A percentile compares a stretch with the other conserved stretches of the same genome.
These are phyloP conservation scores for Penicillium pancosmium DNA, from an alignment of 495 filamentous ascomycete species.

Conservation along the genomic window DNA sequence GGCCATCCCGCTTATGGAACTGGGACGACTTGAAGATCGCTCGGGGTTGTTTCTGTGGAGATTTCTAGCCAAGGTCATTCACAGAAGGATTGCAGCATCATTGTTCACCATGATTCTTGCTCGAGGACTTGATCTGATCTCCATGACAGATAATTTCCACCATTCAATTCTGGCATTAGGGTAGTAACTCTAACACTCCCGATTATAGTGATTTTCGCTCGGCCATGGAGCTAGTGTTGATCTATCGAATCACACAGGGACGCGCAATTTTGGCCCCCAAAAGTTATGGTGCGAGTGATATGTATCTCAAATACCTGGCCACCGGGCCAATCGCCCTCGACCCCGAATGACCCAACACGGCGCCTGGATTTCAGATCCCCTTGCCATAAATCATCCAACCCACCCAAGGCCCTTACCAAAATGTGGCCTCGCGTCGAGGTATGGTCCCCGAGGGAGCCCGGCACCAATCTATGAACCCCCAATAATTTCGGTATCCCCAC, in stretches of 20 bases:
- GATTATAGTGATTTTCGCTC: constrained; percentile 11
- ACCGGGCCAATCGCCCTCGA: too few relatives aligned
- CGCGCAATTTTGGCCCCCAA: not conserved
- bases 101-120: too few relatives aligned
- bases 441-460: not conserved
- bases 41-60: too few relatives aligned
- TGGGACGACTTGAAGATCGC: too few relatives aligned
- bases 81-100: too few relatives aligned
- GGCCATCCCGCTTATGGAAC: too few relatives aligned
- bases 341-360: too few relatives aligned
- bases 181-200: constrained; percentile 6
- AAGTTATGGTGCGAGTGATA: not conserved
- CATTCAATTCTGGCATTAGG: not conserved
- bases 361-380: not conserved
- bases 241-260: not conserved
- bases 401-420: not conserved
- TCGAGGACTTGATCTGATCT: too few relatives aligned
- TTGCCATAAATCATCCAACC: not conserved
- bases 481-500: not conserved
- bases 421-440: not conserved
- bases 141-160: not conserved
- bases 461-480: not conserved
- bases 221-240: constrained; percentile 2
- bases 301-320: not conserved
- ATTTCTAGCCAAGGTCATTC: too few relatives aligned